Base-by-base conservation (phyloP, 805 yeast species). In the Debaryomyces hansenii region DNA sequence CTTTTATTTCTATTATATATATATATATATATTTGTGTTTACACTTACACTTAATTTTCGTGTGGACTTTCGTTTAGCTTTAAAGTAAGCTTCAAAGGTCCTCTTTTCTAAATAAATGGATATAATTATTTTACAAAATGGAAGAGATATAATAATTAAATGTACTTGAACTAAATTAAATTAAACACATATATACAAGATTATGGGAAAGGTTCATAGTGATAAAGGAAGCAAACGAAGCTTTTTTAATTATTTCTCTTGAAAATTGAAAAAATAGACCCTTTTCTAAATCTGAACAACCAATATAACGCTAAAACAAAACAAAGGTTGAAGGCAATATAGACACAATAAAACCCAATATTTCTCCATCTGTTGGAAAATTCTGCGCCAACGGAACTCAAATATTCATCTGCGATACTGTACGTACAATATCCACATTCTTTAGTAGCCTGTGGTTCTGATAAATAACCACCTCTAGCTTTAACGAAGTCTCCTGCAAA, bases 291-390 rank as follows among this genome's bases (percentile, higher is more conserved):
- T 48, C 64, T 54, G 35, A 67, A 49, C 11, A 60, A 20, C 54
- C 60, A 71, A 51, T 71, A 73, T 41, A 66, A 60, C 18, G 35
- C 55, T 38, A 69, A 60, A 75, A 75, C 71, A 9, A 72, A 77
- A 46, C 54, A 51, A 29, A 76, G 46, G 53, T 84, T 83, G 72
- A 83, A 81, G 33, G 67, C 49, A 44, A 81, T 73, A 66, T 76
- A 84, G 37, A 71, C 83, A 73, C 80, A 78, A 56, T 74, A 72
- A 55, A 84, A 70, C 20, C 90, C 89, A 50, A 84, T 66, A 20
- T 37, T 81, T 66, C 89, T 77, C 89, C 89, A 85, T 35, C 82
- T 66, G 48, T 78, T 57, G 38, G 62, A 46, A 63, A 69, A 82
- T n/a, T 64, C 58, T 42, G 79, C 69, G 48, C 72, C 69, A 41